These are phyloP conservation scores for Rhizopus stolonifer DNA, from an alignment of 371 early-diverging fungal genomes.

Conservation along the genomic window DNA sequence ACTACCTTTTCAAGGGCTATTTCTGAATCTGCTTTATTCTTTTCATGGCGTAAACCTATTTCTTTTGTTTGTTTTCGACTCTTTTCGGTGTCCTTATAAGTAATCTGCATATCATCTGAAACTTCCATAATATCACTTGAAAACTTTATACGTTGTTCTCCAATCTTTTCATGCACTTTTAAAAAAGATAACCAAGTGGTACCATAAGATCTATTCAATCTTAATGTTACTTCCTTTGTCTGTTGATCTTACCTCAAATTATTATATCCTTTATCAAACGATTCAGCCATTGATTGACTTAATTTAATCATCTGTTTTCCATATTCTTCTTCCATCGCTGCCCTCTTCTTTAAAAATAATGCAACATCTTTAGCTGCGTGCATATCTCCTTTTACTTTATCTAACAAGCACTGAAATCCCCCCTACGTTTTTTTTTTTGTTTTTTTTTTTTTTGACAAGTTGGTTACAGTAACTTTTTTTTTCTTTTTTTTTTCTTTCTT, in stretches of 20 bases:
- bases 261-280: constrained; percentile 33
- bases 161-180: constrained; percentile 75
- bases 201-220: constrained; percentile 47
- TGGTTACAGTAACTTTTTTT: no score
- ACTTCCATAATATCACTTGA: constrained; percentile 58
- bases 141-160: constrained; percentile 65
- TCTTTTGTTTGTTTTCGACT: constrained; percentile 80
- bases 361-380: constrained; percentile 48
- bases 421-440: constrained; percentile 18
- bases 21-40: constrained; percentile 66
- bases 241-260: constrained; percentile 43
- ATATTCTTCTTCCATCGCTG: constrained; percentile 56
- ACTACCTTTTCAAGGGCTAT: constrained; percentile 68
- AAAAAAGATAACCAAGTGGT: constrained; percentile 54
- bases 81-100: constrained; percentile 78
- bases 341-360: constrained; percentile 52
- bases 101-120: constrained; percentile 65
- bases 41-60: constrained; percentile 64
- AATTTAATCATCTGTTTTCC: constrained; percentile 50
- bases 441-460: neutral
- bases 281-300: constrained; percentile 36
- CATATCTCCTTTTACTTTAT: constrained; percentile 46
- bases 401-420: constrained; percentile 41
- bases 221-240: neutral
- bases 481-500: neutral